These are phyloP conservation scores for Neurospora cerealis DNA, from an alignment of 495 filamentous ascomycete species.

Conservation along the genomic window DNA sequence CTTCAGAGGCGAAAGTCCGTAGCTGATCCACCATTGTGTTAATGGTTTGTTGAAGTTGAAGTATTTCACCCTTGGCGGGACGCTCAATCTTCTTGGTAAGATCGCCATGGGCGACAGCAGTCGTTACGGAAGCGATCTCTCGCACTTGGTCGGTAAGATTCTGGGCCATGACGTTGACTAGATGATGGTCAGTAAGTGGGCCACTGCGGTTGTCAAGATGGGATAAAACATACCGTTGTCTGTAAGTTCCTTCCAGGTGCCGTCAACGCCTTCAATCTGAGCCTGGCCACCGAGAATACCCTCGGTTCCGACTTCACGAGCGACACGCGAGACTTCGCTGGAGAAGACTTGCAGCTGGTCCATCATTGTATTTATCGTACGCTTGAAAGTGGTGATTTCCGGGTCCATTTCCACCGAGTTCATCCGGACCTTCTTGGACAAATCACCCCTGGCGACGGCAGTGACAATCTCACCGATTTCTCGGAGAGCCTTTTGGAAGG, in stretches of 20 bases:
- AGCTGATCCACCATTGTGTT: conserved; percentile 99
- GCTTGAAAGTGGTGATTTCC: conserved; percentile 98
- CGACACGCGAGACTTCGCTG: conserved; percentile 91
- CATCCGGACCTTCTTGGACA: conserved; percentile 96
- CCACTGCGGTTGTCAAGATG: neutral
- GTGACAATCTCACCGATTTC: conserved; percentile 98
- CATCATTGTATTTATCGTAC: conserved; percentile 97
- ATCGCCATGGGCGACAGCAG: conserved; percentile 92
- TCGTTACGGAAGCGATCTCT: conserved; percentile 95
- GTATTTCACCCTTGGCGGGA: conserved; percentile 88
- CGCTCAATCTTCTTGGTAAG: conserved; percentile 92
- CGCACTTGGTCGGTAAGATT: conserved; percentile 66
- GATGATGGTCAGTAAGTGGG: conserved; percentile 9
- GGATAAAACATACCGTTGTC: conserved; percentile 59
- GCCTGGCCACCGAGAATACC: conserved; percentile 96
- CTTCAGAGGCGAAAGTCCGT: conserved; percentile 92
- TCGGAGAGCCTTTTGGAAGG: conserved; percentile 92
- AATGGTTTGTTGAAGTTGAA: conserved; percentile 94
- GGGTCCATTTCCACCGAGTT: conserved; percentile 97
- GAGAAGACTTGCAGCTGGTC: conserved; percentile 97
- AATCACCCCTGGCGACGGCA: conserved; percentile 87
- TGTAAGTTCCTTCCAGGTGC: conserved; percentile 96
- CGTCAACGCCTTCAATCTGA: conserved; percentile 86
- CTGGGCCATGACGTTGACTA: conserved; percentile 96
- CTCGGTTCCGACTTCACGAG: conserved; percentile 94